Evolutionary conservation across 768 basidiomycete species (phyloP).

Genomic region (Saitozyma podzolica): DNA sequence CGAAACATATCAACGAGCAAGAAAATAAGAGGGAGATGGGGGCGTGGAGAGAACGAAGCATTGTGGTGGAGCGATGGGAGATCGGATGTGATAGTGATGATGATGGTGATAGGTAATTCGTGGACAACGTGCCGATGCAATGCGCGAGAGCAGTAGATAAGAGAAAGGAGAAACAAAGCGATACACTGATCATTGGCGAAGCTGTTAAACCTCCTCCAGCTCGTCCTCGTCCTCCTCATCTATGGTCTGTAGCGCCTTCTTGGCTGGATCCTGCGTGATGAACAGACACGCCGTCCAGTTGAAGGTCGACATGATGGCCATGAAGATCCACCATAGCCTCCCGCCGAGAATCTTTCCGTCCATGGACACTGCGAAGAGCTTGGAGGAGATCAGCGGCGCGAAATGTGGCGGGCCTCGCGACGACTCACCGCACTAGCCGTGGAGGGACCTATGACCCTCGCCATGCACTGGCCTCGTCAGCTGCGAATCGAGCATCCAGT

Average conservation of each 20-base stretch:
- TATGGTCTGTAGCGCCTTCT: not conserved
- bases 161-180: too few species aligned
- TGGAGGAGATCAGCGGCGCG: not conserved
- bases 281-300: conserved; percentile 44
- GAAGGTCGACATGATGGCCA: conserved; percentile 44
- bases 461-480: conserved; percentile 39
- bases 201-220: not conserved
- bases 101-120: too few species aligned
- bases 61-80: too few species aligned
- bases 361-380: conserved; percentile 49
- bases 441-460: conserved; percentile 48
- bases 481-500: not conserved
- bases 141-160: too few species aligned
- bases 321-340: conserved; percentile 51
- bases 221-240: conserved; percentile 5
- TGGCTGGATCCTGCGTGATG: conserved; percentile 12
- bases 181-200: not conserved
- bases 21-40: too few species aligned
- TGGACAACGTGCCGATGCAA: too few species aligned
- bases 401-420: not conserved
- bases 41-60: too few species aligned
- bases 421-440: conserved; percentile 37
- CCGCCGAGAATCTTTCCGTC: conserved; percentile 44
- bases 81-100: too few species aligned
- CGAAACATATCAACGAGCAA: too few species aligned